Evolutionary conservation across 139 green algal genomes (phyloP), one percentile per base, ranked within the genome.

Genomic region (Gonium pectorale): DNA sequence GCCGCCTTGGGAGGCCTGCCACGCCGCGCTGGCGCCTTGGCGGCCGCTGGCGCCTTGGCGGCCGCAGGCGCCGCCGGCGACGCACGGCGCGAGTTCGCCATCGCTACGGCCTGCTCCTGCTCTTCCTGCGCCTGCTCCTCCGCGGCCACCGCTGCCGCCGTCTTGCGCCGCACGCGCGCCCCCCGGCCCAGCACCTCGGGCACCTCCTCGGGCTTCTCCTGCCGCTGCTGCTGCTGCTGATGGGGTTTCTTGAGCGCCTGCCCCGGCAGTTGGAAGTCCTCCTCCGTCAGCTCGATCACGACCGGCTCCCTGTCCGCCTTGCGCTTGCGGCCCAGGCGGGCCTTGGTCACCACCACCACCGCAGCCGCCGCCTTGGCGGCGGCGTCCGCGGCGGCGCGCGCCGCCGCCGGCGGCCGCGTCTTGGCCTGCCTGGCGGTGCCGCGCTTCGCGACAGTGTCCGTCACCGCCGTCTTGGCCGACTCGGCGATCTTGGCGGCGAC

Each of bases 321-420:
- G 46, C 70, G 70, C n/a, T 79, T 79, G 3, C 70, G 70, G 21
- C 46, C 54, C 54, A 22, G 54, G 54, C n/a, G 54, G 21, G 24
- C 33, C 63, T 69, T 69, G 33, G 13, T 33, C 63, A 26, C 33
- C 63, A 29, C 31, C 22, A 13, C 11, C 63, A 5, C 5, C 22
- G 38, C 66, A 17, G 1, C 35, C 19, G 7, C 15, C 11, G 33
- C 2, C 33, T 44, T 70, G 11, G 17, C 63, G 24, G 31, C n/a
- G 24, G 15, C 13, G 15, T 44, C 26, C 1, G 33, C 35, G 22
- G 54, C 54, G n/a, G n/a, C n/a, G n/a, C n/a, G n/a, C n/a, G n/a
- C n/a, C n/a, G n/a, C n/a, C n/a, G n/a, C n/a, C n/a, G n/a, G n/a
- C n/a, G n/a, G n/a, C n/a, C n/a, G n/a, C n/a, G n/a, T n/a, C n/a